Base-by-base conservation (phyloP, 176 grass and related monocot species). In the Oryza longistaminata region DNA sequence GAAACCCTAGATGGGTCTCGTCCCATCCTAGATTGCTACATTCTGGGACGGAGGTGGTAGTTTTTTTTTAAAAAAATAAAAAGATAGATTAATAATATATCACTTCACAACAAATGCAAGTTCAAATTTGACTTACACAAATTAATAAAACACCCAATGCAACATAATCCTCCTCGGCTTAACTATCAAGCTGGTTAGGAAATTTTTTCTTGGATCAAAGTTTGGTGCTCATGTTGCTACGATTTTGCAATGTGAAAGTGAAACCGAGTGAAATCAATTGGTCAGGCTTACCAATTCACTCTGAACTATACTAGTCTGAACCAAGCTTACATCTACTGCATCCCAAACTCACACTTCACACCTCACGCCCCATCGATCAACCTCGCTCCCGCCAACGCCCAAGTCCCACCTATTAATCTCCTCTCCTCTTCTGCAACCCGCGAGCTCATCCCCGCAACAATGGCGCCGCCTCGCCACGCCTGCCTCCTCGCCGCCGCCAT, bases 371-470 rank as follows among this genome's bases (percentile, higher is more conserved):
- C 74, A 67, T 81, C 49, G 6, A 61, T 61, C 55, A 22, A 61
- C 19, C 55, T 61, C 83, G 25, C 70, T 64, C 71, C 61, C 52
- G 40, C 62, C 49, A 44, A 85, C 52, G 77, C 50, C 49, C 50
- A 53, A 17, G 13, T 3, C 1, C 1, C 35, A 22, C 70, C 70
- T 86, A 86, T 87, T 86, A 86, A 65, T 82, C 22, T 73, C 66
- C 55, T 82, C 22, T 73, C 66, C 55, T 61, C 50, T 5, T 16
- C 16, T 16, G 50, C 50, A 55, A 17, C 50, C 4, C 27, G 14
- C 15, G 61, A 31, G 25, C 6, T 7, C 27, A 65, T 15, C 14
- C 21, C 10, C 6, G 5, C 70, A 50, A 31, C 67, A 77, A 92
- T 92, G 90, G 80, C 87, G 29, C 26, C 29, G 7, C 24, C 62